phyloP scores from a whole-genome alignment of 352 stramenopile genomes.

The Aphanomyces astaci region DNA sequence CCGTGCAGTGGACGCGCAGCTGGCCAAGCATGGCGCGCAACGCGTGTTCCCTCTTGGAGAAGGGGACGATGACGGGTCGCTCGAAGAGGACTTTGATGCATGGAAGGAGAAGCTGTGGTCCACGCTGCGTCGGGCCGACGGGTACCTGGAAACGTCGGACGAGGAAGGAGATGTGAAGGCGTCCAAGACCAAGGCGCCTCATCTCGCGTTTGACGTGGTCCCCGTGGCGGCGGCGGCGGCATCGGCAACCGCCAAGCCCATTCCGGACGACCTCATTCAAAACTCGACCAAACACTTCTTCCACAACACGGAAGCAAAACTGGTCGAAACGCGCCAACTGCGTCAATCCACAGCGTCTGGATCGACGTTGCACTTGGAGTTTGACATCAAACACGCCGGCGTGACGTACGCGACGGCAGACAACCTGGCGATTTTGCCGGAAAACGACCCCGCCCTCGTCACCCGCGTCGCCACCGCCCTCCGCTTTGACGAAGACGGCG shows the following conservation, averaged over 20 bases:
- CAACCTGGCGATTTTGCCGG: constrained; percentile 86
- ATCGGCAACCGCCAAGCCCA: background rate
- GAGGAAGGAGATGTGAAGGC: constrained; percentile 1
- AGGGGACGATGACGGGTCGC: constrained; percentile 93
- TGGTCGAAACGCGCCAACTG: constrained; percentile 88
- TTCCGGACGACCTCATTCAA: constrained; percentile 44
- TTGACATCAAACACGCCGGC: constrained; percentile 69
- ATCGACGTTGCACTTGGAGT: constrained; percentile 85
- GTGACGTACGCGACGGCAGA: constrained; percentile 70
- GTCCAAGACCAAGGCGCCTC: constrained; percentile 28
- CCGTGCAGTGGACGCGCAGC: constrained; percentile 82
- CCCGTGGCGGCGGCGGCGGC: constrained; percentile 34
- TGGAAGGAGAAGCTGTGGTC: constrained; percentile 94
- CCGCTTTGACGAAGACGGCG: constrained; percentile 86
- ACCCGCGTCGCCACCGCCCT: constrained; percentile 74
- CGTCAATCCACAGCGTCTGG: constrained; percentile 64
- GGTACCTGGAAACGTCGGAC: constrained; percentile 25
- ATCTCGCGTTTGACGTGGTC: constrained; percentile 53
- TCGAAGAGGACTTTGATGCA: constrained; percentile 90
- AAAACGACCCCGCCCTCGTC: constrained; percentile 78
- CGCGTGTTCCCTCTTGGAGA: constrained; percentile 87
- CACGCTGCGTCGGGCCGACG: constrained; percentile 36
- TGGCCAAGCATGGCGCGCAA: constrained; percentile 78
- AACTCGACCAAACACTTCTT: constrained; percentile 88
- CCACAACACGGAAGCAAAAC: constrained; percentile 66